Percentiles rank a stretch among this genome's conserved stretches.
phyloP scores from a whole-genome alignment of 805 yeast genomes.

The Spathaspora passalidarum region DNA sequence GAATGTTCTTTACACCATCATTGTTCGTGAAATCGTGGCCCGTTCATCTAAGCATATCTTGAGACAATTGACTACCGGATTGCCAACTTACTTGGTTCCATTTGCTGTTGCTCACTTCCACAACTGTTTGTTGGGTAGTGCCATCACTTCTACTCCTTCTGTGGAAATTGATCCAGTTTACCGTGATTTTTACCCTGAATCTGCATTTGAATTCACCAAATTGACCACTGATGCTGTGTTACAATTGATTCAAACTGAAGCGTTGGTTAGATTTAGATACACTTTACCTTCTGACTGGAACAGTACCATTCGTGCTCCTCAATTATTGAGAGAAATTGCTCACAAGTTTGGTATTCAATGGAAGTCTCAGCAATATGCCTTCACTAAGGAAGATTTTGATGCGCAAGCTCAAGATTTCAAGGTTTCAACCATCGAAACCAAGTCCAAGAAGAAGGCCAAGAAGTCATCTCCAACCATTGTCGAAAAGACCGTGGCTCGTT shows the following conservation, averaged over 20 bases:
- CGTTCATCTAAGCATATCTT: constrained; percentile 77
- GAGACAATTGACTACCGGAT: constrained; percentile 40
- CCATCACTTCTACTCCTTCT: constrained; percentile 38
- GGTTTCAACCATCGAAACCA: constrained; percentile 13
- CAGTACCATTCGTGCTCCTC: constrained; percentile 31
- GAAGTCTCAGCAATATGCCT: constrained; percentile 49
- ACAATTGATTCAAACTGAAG: constrained; percentile 49
- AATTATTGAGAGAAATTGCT: constrained; percentile 69
- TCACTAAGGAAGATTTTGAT: constrained; percentile 42
- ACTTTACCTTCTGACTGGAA: constrained; percentile 51
- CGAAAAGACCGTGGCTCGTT: constrained; percentile 15
- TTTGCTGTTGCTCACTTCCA: constrained; percentile 66
- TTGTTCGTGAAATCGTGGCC: constrained; percentile 69
- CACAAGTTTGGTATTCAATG: constrained; percentile 85
- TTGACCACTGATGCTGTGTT: constrained; percentile 47
- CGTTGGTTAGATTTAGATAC: constrained; percentile 61
- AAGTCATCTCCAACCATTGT: constrained; percentile 17
- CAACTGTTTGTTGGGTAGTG: constrained; percentile 61
- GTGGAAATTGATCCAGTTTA: constrained; percentile 42
- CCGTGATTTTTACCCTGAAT: constrained; percentile 38
- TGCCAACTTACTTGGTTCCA: constrained; percentile 58
- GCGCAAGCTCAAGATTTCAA: constrained; percentile 24
- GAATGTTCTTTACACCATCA: constrained; percentile 44
- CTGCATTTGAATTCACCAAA: constrained; percentile 39
- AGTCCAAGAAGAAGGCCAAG: constrained; percentile 33